phyloP scores from a whole-genome alignment of 345 rosid species.

The Citrus reticulata region DNA sequence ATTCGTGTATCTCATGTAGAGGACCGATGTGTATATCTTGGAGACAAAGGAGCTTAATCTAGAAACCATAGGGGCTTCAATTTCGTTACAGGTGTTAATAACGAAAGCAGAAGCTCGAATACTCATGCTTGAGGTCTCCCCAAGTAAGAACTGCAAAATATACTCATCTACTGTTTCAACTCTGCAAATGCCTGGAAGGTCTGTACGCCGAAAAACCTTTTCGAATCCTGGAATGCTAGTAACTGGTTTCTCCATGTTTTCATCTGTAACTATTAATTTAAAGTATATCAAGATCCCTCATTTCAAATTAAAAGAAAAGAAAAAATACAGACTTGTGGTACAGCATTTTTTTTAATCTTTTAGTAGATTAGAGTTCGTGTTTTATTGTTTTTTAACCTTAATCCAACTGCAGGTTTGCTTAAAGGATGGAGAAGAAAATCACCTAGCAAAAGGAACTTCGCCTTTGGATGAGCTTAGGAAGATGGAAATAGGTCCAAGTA shows the following conservation, averaged over 20 bases:
- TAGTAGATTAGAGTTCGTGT: too few relatives aligned
- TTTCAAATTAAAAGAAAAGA: too few relatives aligned
- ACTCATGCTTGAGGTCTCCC: background rate
- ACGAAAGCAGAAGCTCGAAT: background rate
- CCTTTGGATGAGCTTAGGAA: conserved; percentile 33
- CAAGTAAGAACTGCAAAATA: background rate
- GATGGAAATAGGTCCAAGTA: conserved; percentile 27
- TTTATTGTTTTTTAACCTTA: too few relatives aligned
- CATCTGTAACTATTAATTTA: background rate
- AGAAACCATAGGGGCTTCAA: conserved; percentile 28
- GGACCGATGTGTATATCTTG: conserved; percentile 34
- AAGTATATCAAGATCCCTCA: too few relatives aligned
- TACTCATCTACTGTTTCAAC: background rate
- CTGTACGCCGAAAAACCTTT: background rate
- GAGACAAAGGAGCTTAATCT: conserved; percentile 4
- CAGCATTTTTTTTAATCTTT: too few relatives aligned
- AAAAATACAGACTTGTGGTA: too few relatives aligned
- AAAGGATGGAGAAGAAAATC: background rate
- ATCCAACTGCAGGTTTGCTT: too few relatives aligned
- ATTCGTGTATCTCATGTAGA: conserved; percentile 15
- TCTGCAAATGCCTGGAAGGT: conserved; percentile 16
- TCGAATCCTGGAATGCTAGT: conserved; percentile 11
- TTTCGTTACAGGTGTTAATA: conserved; percentile 25
- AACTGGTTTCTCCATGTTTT: conserved; percentile 9
- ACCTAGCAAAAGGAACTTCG: conserved; percentile 42